phyloP scores from a whole-genome alignment of 1,284 basidiomycete genomes.

The Sporisorium reilianum region DNA sequence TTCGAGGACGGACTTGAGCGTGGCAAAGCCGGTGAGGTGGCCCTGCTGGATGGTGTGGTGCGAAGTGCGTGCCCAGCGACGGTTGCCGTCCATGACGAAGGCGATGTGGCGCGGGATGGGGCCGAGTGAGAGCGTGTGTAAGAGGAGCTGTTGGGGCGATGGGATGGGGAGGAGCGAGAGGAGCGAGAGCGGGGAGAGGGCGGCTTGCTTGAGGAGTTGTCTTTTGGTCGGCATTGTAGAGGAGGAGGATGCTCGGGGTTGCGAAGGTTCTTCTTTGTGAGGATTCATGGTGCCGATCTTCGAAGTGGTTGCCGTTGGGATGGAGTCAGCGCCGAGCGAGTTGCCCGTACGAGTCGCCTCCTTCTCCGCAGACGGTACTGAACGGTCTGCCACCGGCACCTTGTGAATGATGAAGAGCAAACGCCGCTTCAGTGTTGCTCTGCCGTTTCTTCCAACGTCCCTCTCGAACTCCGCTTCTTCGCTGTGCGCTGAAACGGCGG shows the following conservation, averaged over 20 bases:
- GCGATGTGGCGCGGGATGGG: conserved; percentile 92
- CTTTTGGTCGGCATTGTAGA: conserved; percentile 19
- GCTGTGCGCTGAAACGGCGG: background rate
- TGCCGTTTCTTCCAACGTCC: conserved; percentile 14
- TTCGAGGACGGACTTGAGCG: conserved; percentile 75
- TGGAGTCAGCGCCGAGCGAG: background rate
- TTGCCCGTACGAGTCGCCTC: background rate
- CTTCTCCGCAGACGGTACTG: background rate
- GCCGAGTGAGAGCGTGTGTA: conserved; percentile 71
- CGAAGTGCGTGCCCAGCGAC: conserved; percentile 82
- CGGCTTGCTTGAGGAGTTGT: conserved; percentile 31
- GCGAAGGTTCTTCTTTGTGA: background rate
- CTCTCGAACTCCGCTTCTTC: conserved; percentile 1
- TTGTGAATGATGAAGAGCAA: background rate
- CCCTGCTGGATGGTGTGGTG: conserved; percentile 72
- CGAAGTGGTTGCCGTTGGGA: background rate
- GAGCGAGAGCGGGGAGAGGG: conserved; percentile 45
- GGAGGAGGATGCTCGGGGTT: background rate
- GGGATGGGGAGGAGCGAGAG: conserved; percentile 38
- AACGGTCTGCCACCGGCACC: conserved; percentile 6
- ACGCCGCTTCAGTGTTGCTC: background rate
- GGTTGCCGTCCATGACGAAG: conserved; percentile 98
- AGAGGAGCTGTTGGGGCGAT: conserved; percentile 35
- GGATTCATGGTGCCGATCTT: background rate
- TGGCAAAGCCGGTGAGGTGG: conserved; percentile 86